phyloP scores from a whole-genome alignment of 345 rosid genomes.

The Heritiera fomes region DNA sequence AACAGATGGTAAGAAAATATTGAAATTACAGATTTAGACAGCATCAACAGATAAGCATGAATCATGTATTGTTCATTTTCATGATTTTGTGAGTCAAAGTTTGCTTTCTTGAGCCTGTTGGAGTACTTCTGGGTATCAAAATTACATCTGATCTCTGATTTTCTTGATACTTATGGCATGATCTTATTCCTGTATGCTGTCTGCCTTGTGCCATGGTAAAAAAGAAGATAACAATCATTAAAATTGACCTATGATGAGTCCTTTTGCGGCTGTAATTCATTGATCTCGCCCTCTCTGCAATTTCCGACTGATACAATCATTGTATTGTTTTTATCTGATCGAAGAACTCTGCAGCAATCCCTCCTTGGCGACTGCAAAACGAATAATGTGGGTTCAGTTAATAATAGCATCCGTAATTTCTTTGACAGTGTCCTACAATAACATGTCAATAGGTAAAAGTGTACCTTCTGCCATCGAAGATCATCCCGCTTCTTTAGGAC shows the following conservation, averaged over 20 bases:
- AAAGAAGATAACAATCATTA: constrained; percentile 2
- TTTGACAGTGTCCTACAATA: background rate
- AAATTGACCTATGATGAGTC: background rate
- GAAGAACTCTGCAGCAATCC: constrained; percentile 80
- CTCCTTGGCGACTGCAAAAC: constrained; percentile 72
- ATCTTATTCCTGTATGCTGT: constrained; percentile 18
- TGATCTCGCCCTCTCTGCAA: constrained; percentile 64
- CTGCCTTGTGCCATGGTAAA: background rate
- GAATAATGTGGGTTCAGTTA: background rate
- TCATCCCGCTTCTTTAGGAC: constrained; percentile 68
- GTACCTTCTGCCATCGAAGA: constrained; percentile 72
- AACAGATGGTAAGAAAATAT: background rate
- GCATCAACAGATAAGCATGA: constrained; percentile 11
- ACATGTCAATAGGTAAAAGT: background rate
- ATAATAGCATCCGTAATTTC: background rate
- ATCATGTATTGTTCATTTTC: background rate
- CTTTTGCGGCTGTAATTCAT: constrained; percentile 37
- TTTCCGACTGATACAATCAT: constrained; percentile 73
- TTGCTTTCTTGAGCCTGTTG: background rate
- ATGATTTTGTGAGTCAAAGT: constrained; percentile 16
- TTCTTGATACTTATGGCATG: constrained; percentile 3
- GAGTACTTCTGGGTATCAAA: background rate
- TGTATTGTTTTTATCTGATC: constrained; percentile 45
- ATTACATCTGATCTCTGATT: constrained; percentile 13
- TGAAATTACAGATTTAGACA: constrained; percentile 26